phyloP scores from a whole-genome alignment of 805 yeast species.

The Schwanniomyces sp. region DNA sequence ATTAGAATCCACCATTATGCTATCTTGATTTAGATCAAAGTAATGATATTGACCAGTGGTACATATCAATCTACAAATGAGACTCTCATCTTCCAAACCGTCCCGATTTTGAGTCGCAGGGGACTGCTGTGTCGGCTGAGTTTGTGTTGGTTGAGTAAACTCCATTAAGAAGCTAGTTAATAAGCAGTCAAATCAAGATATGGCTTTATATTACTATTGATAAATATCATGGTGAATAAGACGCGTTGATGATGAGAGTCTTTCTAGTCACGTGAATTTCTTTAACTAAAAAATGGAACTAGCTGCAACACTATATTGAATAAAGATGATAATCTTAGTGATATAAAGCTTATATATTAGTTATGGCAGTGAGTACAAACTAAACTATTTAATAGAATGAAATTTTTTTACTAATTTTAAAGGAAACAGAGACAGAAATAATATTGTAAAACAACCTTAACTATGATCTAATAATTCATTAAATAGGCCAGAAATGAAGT shows the following conservation, averaged over 20 bases:
- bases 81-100: constrained; percentile 23
- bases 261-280: neutral
- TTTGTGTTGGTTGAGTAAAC: constrained; percentile 30
- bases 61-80: constrained; percentile 58
- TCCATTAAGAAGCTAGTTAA: constrained; percentile 11
- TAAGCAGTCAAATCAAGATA: neutral
- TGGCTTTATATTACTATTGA: neutral
- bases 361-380: no score
- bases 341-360: no score
- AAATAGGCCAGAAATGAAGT: no score
- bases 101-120: constrained; percentile 29
- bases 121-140: constrained; percentile 41
- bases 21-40: constrained; percentile 43
- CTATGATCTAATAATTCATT: no score
- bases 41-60: constrained; percentile 55
- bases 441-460: no score
- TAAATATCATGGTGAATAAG: neutral
- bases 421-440: no score
- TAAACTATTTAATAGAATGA: no score
- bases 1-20: constrained; percentile 13
- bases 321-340: no score
- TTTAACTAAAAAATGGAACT: neutral
- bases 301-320: no score
- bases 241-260: neutral
- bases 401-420: no score